Evolutionary conservation across 805 yeast species (phyloP), one percentile per base, ranked within the genome.

Genomic region (Candida corydali): DNA sequence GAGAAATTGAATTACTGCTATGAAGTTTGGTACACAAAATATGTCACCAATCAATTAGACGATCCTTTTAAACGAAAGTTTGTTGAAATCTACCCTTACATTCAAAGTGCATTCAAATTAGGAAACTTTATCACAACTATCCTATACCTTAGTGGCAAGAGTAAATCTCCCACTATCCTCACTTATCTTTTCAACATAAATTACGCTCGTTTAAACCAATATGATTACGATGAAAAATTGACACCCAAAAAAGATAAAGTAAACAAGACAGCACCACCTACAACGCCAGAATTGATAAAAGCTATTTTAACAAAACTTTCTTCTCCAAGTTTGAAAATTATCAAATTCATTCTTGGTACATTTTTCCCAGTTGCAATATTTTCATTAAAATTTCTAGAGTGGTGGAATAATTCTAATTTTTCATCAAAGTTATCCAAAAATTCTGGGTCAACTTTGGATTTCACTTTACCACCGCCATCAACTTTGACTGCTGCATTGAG

Each of bases 361-460:
- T 55, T 80, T 30, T 77, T 91, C 59, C 96, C 96, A 0, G 70
- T 82, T 0, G 86, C 94, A 2, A 82, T 89, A 35, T 88, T 91
- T 53, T 51, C 80, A 17, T 68, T 89, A 42, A 86, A 87, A 59
- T 86, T 89, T 48, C 67, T 87, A 24, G 97, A 89, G 57, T 89
- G 97, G 96, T 89, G 95, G 94, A 78, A 79, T 42, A 75, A 84
- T 17, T 78, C 88, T 11, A 86, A 83, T 41, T 75, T 86, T 51
- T 78, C 86, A 3, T 58, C 73, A 3, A 75, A 76, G 51, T 51
- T 82, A 41, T 69, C 76, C 17, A 74, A 73, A 39, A 70, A 68
- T 32, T 64, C 64, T 34, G 65, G 70, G 9, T 66, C 69, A 38
- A 54, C 57, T 8, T 52, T 76, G 18, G 79, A 77, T 32, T 61